Evolutionary conservation across 148 eudicot species (phyloP).

Genomic region (Tetragonia tetragonoides): DNA sequence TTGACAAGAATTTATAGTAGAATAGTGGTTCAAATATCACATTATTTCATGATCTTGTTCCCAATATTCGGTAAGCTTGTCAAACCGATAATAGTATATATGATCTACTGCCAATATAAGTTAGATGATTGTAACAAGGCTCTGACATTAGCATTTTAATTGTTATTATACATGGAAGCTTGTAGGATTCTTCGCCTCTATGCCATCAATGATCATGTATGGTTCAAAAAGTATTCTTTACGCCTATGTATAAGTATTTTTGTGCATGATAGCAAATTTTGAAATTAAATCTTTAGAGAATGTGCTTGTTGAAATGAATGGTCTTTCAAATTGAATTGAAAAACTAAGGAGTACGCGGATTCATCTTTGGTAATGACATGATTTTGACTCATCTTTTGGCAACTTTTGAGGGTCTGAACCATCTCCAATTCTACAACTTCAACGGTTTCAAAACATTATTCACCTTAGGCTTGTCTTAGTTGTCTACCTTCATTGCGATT

Average conservation of each 20-base stretch:
- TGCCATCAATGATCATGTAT: conserved; percentile 66
- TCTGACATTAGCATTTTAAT: neutral
- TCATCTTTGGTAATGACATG: no score
- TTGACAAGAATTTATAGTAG: conserved; percentile 77
- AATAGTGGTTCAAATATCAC: conserved; percentile 63
- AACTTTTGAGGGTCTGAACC: conserved; percentile 77
- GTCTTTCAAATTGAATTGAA: no score
- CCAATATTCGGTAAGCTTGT: conserved; percentile 57
- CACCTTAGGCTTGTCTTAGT: conserved; percentile 45
- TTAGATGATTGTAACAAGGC: neutral
- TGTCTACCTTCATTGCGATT: conserved; percentile 58
- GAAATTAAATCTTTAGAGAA: no score
- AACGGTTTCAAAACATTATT: conserved; percentile 75
- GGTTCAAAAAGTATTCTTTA: conserved; percentile 67
- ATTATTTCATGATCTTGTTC: conserved; percentile 66
- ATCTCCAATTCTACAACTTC: conserved; percentile 81
- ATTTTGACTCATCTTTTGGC: conserved; percentile 10
- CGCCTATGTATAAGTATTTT: conserved; percentile 53
- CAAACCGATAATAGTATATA: neutral
- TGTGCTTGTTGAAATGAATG: no score
- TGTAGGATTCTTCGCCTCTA: conserved; percentile 78
- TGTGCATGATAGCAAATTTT: no score
- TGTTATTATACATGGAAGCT: conserved; percentile 50
- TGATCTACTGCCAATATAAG: neutral
- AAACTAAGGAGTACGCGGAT: no score